Evolutionary conservation across 352 stramenopile genomes (phyloP), one percentile per base, ranked within the genome.

Genomic region (Phytophthora sansomeana): DNA sequence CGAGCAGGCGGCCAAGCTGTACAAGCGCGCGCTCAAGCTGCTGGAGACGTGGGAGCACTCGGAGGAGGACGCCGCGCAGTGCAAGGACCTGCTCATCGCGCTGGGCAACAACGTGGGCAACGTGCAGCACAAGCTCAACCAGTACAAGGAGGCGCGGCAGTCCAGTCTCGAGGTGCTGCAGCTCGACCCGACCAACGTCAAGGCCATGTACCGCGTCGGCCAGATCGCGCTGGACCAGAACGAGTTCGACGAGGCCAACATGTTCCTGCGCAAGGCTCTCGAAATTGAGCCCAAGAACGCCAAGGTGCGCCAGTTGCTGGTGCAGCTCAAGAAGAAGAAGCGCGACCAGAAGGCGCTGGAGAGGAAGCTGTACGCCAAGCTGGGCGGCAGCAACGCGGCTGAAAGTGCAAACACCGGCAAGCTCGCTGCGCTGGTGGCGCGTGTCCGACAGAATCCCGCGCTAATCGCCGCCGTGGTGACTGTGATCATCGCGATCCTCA

Each of bases 91-190:
- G 63, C 74, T 95, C 13, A 70, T 93, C 28, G 84, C 84, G 21
- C 62, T 95, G 11, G 87, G 84, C 29, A 95, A 95, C 72, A 95
- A 95, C 57, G 84, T 95, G 14, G 87, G 72, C 42, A 95, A 95
- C 46, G 87, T 95, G 46, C 87, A 95, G 68, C 80, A 88, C 63
- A 86, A 87, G 33, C 65, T 93, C 10, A 72, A 82, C 61, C 81
- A 95, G 71, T 80, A 69, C 63, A 92, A 89, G 61, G 87, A 93
- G 58, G 84, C 87, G 21, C 78, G 78, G 14, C 76, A 93, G 72
- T 93, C 84, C 17, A 91, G 83, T 57, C 75, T 90, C 32, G 87
- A 95, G 53, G 87, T 95, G 47, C 69, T 93, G 42, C 83, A 93
- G 68, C 61, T 95, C 9, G 87, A 95, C 60, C 46, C 58, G 2